Percentiles rank a stretch among this genome's conserved stretches.
Evolutionary conservation across 2,329 filamentous ascomycete species (phyloP).

Genomic region (Colletotrichum sp.): DNA sequence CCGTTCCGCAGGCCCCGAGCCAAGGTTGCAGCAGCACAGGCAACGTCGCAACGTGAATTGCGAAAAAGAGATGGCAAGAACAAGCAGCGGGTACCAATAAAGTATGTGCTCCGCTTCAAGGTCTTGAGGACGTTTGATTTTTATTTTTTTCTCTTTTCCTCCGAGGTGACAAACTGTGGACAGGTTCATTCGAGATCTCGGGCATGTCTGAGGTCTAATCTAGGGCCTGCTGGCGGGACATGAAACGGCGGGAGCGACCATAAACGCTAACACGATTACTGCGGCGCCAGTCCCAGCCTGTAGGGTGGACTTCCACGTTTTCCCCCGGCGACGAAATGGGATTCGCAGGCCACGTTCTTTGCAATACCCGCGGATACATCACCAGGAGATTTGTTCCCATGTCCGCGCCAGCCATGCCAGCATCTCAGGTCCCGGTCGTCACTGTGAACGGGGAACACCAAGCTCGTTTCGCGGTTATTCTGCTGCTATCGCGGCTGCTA

Average conservation of each 20-base stretch:
- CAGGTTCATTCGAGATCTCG: background rate
- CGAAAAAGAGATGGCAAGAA: background rate
- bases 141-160: background rate
- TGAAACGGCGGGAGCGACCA: constrained; percentile 11
- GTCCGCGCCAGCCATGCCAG: background rate
- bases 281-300: background rate
- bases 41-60: background rate
- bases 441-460: background rate
- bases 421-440: background rate
- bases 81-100: constrained; percentile 10
- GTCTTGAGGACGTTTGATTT: constrained; percentile 1
- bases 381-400: background rate
- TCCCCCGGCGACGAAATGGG: background rate
- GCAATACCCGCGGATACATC: background rate
- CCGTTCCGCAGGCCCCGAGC: constrained; percentile 13
- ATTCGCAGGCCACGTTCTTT: background rate
- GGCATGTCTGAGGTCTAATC: constrained; percentile 4
- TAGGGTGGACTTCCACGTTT: constrained; percentile 1
- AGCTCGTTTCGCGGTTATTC: background rate
- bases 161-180: background rate
- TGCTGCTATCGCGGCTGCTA: background rate
- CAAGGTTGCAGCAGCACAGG: background rate
- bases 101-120: constrained; percentile 2
- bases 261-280: constrained; percentile 6
- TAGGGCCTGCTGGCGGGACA: constrained; percentile 1